A percentile compares a stretch with the other conserved stretches of the same genome.
Conservation (phyloP, 2,329 filamentous ascomycete genomes). For the Neofusicoccum kwambonambiense region DNA sequence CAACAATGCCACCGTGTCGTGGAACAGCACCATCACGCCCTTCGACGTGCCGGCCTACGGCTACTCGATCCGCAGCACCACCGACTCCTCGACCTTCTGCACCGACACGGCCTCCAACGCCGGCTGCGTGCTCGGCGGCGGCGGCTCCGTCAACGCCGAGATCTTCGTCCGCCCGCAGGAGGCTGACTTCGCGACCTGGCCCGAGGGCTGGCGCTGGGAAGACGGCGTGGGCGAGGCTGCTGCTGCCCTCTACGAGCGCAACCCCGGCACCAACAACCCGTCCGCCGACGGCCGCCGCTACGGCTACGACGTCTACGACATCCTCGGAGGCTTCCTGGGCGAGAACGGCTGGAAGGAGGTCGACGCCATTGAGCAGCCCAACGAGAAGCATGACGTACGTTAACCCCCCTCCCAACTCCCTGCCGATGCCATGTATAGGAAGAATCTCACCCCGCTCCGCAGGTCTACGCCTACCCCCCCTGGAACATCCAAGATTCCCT, state of each 20-base stretch:
- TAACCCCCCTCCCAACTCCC: conserved; percentile 59
- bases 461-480: conserved; percentile 34
- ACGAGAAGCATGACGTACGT: conserved; percentile 58
- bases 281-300: conserved; percentile 67
- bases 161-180: conserved; percentile 67
- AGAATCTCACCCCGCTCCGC: conserved; percentile 48
- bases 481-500: conserved; percentile 19
- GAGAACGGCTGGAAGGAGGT: conserved; percentile 64
- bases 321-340: conserved; percentile 59
- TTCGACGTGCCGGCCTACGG: conserved; percentile 71
- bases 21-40: conserved; percentile 55
- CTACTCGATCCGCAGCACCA: conserved; percentile 67
- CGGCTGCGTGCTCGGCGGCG: conserved; percentile 68
- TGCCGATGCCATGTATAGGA: conserved; percentile 55
- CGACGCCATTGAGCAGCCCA: conserved; percentile 58
- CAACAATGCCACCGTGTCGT: conserved; percentile 51
- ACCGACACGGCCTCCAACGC: conserved; percentile 69
- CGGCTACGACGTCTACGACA: conserved; percentile 63
- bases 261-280: conserved; percentile 66
- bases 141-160: conserved; percentile 65
- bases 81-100: conserved; percentile 60
- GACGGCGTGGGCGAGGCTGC: conserved; percentile 57
- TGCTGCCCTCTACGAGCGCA: conserved; percentile 63
- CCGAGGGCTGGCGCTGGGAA: conserved; percentile 65
- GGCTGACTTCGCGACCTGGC: conserved; percentile 70